Evolutionary conservation across 768 basidiomycete species (phyloP), one percentile per base, ranked within the genome.

Genomic region (Pisolithus albus): DNA sequence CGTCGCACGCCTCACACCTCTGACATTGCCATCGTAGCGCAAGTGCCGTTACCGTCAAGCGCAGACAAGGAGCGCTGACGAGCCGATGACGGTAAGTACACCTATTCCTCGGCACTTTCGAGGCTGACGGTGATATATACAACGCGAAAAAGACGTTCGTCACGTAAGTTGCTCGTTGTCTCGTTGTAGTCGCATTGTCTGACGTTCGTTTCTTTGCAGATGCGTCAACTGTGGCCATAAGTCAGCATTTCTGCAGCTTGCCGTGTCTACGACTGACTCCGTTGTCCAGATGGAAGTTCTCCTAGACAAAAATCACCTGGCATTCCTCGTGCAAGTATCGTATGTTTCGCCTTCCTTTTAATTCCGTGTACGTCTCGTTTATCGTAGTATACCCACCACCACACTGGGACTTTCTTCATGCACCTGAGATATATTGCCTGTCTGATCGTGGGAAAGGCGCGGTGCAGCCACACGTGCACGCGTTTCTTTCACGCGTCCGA

Each of bases 31-130:
- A 19, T 47, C 87, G 84, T 37, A 87, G 85, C 74, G 87, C 61
- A 91, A 92, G 72, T 90, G 91, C 61, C 80, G 86, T 42, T 97
- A 96, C 61, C 86, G 91, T 58, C 93, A 98, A 73, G 91, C 92
- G 60, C 96, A 99, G 66, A 99, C 96, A 7, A 80, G 96, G 50
- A 92, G 90, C 63, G 95, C 96, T 7, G 96, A 98, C 72, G 96
- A 97, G 71, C 94, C 95, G 21, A 97, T 98, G 94, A 97, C 95
- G 3, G 87, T 89, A 65, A 63, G 85, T 77, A 18, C 21, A 26
- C 42, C 30, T 30, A 2, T 13, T 7, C 21, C 24, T 10, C 16
- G n/a, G 15, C 5, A 11, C 13, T 16, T 15, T 40, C 7, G 10
- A 28, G 40, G 7, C 26, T 49, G 23, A 40, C 41, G 18, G 19